Evolutionary conservation across 78 protist genomes (phyloP).

Genomic region (Dictyostelium intermedium): DNA sequence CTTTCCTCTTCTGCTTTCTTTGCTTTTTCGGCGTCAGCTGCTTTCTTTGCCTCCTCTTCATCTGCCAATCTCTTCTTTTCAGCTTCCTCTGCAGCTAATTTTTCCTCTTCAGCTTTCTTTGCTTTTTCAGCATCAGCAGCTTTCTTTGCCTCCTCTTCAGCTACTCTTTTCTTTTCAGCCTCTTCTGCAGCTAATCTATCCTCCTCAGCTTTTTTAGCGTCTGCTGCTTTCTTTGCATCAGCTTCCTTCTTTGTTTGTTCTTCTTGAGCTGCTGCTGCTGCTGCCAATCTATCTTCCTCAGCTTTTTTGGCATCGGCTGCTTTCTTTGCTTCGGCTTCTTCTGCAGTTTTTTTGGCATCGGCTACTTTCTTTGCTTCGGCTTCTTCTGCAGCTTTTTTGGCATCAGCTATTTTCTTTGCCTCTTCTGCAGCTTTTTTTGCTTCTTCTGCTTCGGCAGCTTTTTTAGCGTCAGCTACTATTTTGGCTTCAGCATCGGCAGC

Average conservation of each 20-base stretch:
- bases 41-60: conserved; percentile 15
- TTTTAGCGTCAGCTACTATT: conserved; percentile 4
- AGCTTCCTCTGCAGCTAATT: neutral
- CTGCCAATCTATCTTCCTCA: neutral
- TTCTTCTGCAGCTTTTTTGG: neutral
- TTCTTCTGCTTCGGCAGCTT: neutral
- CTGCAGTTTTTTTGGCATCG: neutral
- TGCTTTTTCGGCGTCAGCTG: neutral
- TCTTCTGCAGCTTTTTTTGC: neutral
- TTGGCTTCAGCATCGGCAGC: neutral
- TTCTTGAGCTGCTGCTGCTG: neutral
- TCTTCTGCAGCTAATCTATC: neutral
- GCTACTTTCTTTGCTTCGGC: conserved; percentile 7
- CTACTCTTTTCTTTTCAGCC: neutral
- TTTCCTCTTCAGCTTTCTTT: neutral
- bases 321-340: neutral
- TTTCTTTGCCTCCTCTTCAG: conserved; percentile 15
- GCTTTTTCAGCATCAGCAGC: neutral
- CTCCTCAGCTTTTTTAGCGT: neutral
- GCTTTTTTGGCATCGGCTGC: neutral
- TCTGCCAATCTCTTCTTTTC: neutral
- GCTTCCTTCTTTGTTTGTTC: neutral
- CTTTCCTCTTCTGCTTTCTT: neutral
- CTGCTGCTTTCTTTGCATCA: neutral
- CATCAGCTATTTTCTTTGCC: neutral